Base-by-base conservation (phyloP, 352 stramenopile species). In the Phytopythium montanum region DNA sequence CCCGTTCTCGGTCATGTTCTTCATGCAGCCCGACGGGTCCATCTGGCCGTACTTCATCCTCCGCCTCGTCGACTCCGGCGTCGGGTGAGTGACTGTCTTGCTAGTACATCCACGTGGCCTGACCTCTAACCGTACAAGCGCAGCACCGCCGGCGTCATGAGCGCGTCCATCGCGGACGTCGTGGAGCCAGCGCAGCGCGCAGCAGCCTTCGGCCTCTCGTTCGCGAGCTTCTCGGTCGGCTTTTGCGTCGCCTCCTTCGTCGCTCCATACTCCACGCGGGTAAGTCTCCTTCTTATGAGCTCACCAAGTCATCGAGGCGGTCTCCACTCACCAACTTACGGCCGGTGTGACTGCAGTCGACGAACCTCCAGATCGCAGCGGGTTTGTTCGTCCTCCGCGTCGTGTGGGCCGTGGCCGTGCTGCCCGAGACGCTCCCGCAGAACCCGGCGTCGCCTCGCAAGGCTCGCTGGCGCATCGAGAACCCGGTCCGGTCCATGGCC, bases 1-100 rank as follows among this genome's bases (percentile, higher is more conserved):
- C 13, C 85, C 81, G 16, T 90, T 92, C 49, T 73, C 81, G 21
- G 67, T 91, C 48, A 83, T 92, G 60, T 86, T 79, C 45, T 91
- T 92, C 48, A 75, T 75, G 57, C 60, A 87, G 49, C 73, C 69
- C 9, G 56, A 56, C 29, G 79, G 81, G 0, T 72, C 78, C 38
- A 90, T 92, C 38, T 69, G 56, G 28, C 75, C 81, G 21, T 92
- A 85, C 54, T 90, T 87, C 31, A 29, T 78, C 16, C 62, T 90
- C 3, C 74, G 66, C 10, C 79, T 90, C 34, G 59, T 88, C 16
- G 72, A 79, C 59, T 76, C 64, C 7, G 71, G 78, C 21, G 86
- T 90, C 52, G 72, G 76, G 79, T 92, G 67, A 45, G 63, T 58
- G 10, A 10, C 12, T 36, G 8, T 1, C 31, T 1, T 10, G 31